Percentiles rank a stretch among this genome's conserved stretches.
These are phyloP conservation scores for Populus davidiana DNA, from an alignment of 345 rosid genomes.

Conservation along the genomic window DNA sequence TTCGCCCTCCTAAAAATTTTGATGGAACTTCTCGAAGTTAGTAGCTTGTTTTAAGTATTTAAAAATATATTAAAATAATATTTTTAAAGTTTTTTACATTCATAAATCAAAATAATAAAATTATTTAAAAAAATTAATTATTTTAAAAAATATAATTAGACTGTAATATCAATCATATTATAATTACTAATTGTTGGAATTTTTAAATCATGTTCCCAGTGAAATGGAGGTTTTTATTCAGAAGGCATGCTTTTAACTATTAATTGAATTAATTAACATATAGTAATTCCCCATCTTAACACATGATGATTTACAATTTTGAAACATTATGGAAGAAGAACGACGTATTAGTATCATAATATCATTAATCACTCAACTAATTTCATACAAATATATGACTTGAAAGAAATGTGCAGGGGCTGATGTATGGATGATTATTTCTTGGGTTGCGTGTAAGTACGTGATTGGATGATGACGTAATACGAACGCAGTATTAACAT, in stretches of 20 bases:
- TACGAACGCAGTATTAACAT: conserved; percentile 19
- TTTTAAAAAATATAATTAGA: too few relatives aligned
- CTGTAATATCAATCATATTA: too few relatives aligned
- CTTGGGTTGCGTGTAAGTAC: conserved; percentile 15
- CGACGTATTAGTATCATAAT: background rate
- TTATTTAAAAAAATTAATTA: too few relatives aligned
- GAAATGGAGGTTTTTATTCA: too few relatives aligned
- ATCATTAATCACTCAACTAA: too few relatives aligned
- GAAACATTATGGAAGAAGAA: background rate
- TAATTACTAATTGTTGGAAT: background rate
- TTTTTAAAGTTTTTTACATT: too few relatives aligned
- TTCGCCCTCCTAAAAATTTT: background rate
- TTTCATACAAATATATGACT: background rate
- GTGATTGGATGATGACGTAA: conserved; percentile 32
- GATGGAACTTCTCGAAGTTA: background rate
- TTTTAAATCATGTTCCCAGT: background rate
- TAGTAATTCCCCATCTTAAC: too few relatives aligned
- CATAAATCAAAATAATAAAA: too few relatives aligned
- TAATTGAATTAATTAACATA: too few relatives aligned
- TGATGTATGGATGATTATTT: background rate
- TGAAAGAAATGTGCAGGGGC: background rate
- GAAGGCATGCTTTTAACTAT: too few relatives aligned
- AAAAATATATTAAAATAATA: too few relatives aligned
- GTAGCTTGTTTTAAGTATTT: background rate
- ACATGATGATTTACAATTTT: background rate